These are phyloP conservation scores for Keithomyces neogunnii DNA, from an alignment of 2,329 filamentous ascomycete species.

Conservation along the genomic window DNA sequence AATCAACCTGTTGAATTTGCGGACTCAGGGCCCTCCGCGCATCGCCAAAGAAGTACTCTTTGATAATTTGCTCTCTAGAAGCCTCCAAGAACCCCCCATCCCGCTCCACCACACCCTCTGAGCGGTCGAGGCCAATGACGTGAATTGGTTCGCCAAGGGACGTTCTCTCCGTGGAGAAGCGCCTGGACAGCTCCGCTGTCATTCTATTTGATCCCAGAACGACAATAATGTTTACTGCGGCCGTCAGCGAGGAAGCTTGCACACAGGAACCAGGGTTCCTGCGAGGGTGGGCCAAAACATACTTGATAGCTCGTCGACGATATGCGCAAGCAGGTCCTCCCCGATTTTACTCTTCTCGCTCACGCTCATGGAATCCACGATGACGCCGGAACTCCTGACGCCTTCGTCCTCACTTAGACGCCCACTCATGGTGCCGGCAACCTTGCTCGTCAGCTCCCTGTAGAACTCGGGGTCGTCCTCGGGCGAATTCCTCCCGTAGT, in stretches of 20 bases:
- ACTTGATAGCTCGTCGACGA: slow-evolving; percentile 51
- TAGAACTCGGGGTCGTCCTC: slow-evolving; percentile 68
- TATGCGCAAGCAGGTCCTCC: slow-evolving; percentile 73
- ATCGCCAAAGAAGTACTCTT: slow-evolving; percentile 92
- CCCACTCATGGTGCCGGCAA: slow-evolving; percentile 71
- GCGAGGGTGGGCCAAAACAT: slow-evolving; percentile 4
- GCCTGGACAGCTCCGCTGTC: slow-evolving; percentile 63
- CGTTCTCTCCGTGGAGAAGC: slow-evolving; percentile 51
- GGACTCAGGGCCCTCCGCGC: slow-evolving; percentile 70
- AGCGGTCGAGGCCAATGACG: slow-evolving; percentile 73
- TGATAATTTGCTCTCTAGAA: slow-evolving; percentile 66
- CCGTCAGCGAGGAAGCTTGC: slow-evolving; percentile 24
- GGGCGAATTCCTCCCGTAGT: slow-evolving; percentile 67
- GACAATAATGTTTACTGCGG: slow-evolving; percentile 70
- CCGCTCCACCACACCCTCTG: slow-evolving; percentile 73
- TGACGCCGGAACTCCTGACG: slow-evolving; percentile 65
- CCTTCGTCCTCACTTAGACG: slow-evolving; percentile 67
- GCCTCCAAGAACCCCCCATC: slow-evolving; percentile 67
- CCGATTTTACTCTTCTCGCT: slow-evolving; percentile 57
- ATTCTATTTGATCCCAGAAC: slow-evolving; percentile 73
- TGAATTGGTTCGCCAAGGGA: slow-evolving; percentile 59
- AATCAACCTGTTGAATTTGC: slow-evolving; percentile 77
- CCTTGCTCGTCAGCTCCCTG: slow-evolving; percentile 62
- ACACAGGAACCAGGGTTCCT: background rate
- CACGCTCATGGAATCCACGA: slow-evolving; percentile 75